Evolutionary conservation across 208 protist species (phyloP).

Genomic region (Balamuthia mandrillaris): DNA sequence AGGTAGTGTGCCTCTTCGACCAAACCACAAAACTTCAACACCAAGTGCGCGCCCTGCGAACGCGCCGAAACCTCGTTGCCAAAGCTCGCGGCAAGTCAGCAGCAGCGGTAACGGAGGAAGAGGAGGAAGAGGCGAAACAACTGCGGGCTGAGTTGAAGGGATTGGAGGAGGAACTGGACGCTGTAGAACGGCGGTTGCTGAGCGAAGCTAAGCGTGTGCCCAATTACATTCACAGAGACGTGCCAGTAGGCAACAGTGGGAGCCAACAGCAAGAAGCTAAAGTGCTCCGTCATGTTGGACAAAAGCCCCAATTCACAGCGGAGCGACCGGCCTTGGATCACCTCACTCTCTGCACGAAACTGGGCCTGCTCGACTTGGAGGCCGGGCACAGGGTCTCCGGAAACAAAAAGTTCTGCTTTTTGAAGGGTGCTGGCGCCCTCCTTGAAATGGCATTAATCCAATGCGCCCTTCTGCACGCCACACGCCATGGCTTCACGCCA

Average conservation of each 20-base stretch:
- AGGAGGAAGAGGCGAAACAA: neutral
- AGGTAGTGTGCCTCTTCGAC: neutral
- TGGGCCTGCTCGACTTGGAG: constrained; percentile 32
- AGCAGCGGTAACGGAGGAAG: neutral
- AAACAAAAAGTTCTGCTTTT: constrained; percentile 58
- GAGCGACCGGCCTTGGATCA: neutral
- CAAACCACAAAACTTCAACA: neutral
- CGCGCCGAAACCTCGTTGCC: neutral
- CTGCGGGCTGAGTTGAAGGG: neutral
- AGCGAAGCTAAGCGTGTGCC: constrained; percentile 10
- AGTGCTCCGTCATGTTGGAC: neutral
- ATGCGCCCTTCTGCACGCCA: constrained; percentile 56
- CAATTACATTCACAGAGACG: constrained; percentile 19
- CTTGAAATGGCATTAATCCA: constrained; percentile 71
- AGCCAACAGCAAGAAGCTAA: constrained; percentile 6
- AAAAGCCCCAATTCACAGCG: neutral
- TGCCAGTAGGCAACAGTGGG: neutral
- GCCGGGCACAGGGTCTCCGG: constrained; percentile 28
- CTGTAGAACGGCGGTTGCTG: neutral
- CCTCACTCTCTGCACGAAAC: neutral
- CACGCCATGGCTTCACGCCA: constrained; percentile 47
- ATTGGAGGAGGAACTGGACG: neutral
- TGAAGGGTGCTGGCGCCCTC: constrained; percentile 66
- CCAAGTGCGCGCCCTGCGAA: neutral
- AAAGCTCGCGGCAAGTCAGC: neutral